These are phyloP conservation scores for Marasmius sp. DNA, from an alignment of 1,284 basidiomycete genomes.

Conservation along the genomic window DNA sequence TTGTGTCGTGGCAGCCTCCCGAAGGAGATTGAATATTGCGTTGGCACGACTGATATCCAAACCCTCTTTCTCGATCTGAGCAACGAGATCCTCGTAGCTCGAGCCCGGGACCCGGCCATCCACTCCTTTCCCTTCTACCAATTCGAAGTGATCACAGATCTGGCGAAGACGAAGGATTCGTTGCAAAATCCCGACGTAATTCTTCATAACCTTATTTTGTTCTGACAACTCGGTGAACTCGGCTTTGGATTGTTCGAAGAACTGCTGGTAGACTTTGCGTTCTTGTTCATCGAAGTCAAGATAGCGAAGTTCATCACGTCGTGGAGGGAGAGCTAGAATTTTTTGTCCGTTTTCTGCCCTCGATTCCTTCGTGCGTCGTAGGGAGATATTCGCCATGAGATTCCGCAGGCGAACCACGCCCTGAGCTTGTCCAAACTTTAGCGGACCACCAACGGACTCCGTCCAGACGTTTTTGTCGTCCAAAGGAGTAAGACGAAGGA, in stretches of 20 bases:
- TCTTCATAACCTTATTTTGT: slow-evolving; percentile 93
- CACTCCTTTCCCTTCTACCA: slow-evolving; percentile 79
- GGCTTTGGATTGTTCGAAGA: slow-evolving; percentile 86
- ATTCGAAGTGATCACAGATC: slow-evolving; percentile 95
- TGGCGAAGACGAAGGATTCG: slow-evolving; percentile 94
- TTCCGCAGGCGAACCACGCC: slow-evolving; percentile 94
- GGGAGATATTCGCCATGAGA: slow-evolving; percentile 95
- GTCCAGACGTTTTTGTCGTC: slow-evolving; percentile 94
- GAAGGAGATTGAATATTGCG: slow-evolving; percentile 78
- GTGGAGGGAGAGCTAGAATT: slow-evolving; percentile 87
- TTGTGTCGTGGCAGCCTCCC: slow-evolving; percentile 83
- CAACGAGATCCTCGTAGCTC: slow-evolving; percentile 74
- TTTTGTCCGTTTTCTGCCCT: slow-evolving; percentile 78
- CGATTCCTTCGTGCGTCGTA: slow-evolving; percentile 94
- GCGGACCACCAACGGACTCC: slow-evolving; percentile 87
- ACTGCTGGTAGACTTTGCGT: slow-evolving; percentile 83
- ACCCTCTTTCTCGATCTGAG: slow-evolving; percentile 80
- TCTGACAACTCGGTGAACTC: slow-evolving; percentile 87
- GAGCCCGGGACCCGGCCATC: slow-evolving; percentile 37
- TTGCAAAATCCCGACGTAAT: slow-evolving; percentile 96
- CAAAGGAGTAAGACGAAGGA: slow-evolving; percentile 89
- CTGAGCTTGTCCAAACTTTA: slow-evolving; percentile 89
- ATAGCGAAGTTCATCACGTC: slow-evolving; percentile 81
- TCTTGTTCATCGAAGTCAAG: slow-evolving; percentile 87
- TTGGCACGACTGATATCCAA: slow-evolving; percentile 74